Percentiles rank a stretch among this genome's conserved stretches.
Conservation (phyloP, 2,329 filamentous ascomycete species). For the Pseudodiploospora longispora region DNA sequence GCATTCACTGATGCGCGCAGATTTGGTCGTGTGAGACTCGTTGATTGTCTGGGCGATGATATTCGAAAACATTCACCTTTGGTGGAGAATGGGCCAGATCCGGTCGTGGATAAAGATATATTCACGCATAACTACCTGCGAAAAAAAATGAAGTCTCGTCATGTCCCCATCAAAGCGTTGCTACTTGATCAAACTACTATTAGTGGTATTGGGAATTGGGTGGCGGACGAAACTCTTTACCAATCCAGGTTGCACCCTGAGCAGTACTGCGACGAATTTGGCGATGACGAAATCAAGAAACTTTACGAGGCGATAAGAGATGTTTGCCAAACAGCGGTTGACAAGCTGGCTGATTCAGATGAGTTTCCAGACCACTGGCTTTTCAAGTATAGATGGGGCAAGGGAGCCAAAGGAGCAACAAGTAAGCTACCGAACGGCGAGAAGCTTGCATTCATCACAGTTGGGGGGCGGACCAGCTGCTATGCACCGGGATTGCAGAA, state of each 20-base stretch:
- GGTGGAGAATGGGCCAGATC: slow-evolving; percentile 89
- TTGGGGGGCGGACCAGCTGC: slow-evolving; percentile 86
- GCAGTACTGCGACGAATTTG: slow-evolving; percentile 81
- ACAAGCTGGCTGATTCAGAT: slow-evolving; percentile 70
- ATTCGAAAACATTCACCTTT: slow-evolving; percentile 73
- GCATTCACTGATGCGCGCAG: slow-evolving; percentile 82
- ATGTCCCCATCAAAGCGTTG: slow-evolving; percentile 81
- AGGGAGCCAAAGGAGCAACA: slow-evolving; percentile 67
- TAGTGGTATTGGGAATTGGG: slow-evolving; percentile 95
- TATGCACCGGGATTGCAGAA: slow-evolving; percentile 81
- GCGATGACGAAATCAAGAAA: slow-evolving; percentile 58
- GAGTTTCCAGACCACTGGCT: slow-evolving; percentile 83
- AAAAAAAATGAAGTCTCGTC: slow-evolving; percentile 64
- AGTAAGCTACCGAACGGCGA: slow-evolving; percentile 72
- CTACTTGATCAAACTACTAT: slow-evolving; percentile 82
- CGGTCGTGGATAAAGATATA: slow-evolving; percentile 69
- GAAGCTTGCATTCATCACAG: slow-evolving; percentile 77
- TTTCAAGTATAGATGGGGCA: slow-evolving; percentile 83
- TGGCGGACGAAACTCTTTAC: slow-evolving; percentile 89
- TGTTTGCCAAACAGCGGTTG: slow-evolving; percentile 73
- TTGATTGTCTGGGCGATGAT: slow-evolving; percentile 68
- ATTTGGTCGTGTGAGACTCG: slow-evolving; percentile 69
- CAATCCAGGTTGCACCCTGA: slow-evolving; percentile 86
- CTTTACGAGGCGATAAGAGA: slow-evolving; percentile 68
- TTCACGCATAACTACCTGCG: slow-evolving; percentile 70